Evolutionary conservation across 441 rosid species (phyloP).

Genomic region (Biscutella auriculata): DNA sequence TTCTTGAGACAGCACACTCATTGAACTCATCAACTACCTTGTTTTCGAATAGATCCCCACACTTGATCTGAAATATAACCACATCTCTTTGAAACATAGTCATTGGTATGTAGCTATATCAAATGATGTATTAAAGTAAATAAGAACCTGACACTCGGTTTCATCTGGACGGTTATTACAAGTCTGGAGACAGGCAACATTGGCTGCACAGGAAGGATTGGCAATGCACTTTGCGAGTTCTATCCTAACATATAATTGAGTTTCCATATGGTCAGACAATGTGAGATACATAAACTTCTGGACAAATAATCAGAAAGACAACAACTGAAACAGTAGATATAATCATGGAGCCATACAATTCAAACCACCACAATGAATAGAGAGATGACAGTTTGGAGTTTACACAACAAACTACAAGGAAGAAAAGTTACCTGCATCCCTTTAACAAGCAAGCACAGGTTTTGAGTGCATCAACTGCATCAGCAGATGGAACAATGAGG

Average conservation of each 20-base stretch:
- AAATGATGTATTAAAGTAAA: background rate
- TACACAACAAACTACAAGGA: constrained; percentile 2
- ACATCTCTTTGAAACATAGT: background rate
- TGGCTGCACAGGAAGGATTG: constrained; percentile 85
- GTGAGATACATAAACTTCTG: background rate
- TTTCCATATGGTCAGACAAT: constrained; percentile 11
- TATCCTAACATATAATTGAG: constrained; percentile 35
- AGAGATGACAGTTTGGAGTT: too few relatives aligned
- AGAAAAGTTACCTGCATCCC: constrained; percentile 70
- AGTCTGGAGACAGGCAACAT: constrained; percentile 85
- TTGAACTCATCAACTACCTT: constrained; percentile 84
- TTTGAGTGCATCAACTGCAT: constrained; percentile 87
- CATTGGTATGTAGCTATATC: background rate
- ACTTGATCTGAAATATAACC: constrained; percentile 59
- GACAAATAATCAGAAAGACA: background rate
- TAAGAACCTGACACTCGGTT: constrained; percentile 82
- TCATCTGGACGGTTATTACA: constrained; percentile 94
- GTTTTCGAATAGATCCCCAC: constrained; percentile 81
- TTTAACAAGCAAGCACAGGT: constrained; percentile 82
- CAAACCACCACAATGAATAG: background rate
- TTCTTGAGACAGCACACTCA: constrained; percentile 83
- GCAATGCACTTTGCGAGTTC: constrained; percentile 88
- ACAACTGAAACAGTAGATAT: background rate
- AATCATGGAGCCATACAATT: background rate
- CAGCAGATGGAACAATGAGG: constrained; percentile 74